phyloP scores from a whole-genome alignment of 2,329 filamentous ascomycete genomes.

The Fusarium denticulatum region DNA sequence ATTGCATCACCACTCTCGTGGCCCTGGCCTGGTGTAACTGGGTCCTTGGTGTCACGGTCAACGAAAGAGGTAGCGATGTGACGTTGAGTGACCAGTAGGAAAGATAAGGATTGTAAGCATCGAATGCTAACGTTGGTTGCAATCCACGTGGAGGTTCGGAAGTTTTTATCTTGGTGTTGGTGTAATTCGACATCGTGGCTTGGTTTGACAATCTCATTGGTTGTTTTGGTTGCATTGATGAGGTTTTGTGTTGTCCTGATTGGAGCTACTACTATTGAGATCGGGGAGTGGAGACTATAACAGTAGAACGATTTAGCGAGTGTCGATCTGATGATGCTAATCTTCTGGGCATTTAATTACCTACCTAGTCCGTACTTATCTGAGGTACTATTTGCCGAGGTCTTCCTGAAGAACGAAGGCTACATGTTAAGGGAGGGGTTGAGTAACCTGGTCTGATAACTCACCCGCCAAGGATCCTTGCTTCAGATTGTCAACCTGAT shows the following conservation, averaged over 20 bases:
- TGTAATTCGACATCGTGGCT: constrained; percentile 13
- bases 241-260: neutral
- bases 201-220: constrained; percentile 14
- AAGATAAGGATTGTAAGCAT: constrained; percentile 24
- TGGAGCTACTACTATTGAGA: constrained; percentile 6
- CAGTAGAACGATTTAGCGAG: neutral
- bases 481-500: neutral
- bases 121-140: constrained; percentile 15
- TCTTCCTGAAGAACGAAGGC: no score
- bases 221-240: neutral
- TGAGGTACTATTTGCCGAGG: neutral
- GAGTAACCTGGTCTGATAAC: no score
- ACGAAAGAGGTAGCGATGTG: constrained; percentile 26
- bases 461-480: neutral
- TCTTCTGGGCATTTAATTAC: neutral
- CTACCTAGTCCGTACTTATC: neutral
- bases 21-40: neutral
- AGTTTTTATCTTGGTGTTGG: neutral
- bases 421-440: no score
- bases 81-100: constrained; percentile 8
- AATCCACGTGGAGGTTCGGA: constrained; percentile 20
- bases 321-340: neutral
- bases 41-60: constrained; percentile 4
- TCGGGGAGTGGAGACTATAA: neutral
- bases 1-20: constrained; percentile 17